Percentiles rank a stretch among this genome's conserved stretches.
phyloP scores from a whole-genome alignment of 148 eudicot genomes.

The Vaccinium macrocarpon region DNA sequence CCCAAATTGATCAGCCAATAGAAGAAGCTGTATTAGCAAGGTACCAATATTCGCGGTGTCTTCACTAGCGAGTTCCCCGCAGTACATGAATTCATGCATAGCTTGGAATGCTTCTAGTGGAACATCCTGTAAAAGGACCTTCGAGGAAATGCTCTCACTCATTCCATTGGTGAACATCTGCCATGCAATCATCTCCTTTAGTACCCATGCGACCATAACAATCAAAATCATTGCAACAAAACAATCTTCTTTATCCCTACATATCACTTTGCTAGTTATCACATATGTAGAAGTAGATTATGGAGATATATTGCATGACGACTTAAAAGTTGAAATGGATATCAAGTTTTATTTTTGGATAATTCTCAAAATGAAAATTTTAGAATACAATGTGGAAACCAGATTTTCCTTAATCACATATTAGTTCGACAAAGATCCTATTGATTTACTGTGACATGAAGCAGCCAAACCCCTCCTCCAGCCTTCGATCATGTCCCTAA shows the following conservation, averaged over 20 bases:
- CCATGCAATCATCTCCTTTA: constrained; percentile 23
- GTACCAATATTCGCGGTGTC: constrained; percentile 39
- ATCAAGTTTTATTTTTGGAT: not conserved
- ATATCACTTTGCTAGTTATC: not conserved
- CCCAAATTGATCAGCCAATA: constrained; percentile 82
- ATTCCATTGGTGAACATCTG: constrained; percentile 99
- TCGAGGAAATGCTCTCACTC: constrained; percentile 70
- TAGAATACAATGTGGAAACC: not conserved
- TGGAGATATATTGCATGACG: not conserved
- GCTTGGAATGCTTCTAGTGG: constrained; percentile 62
- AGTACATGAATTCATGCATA: constrained; percentile 78
- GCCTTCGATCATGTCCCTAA: not conserved
- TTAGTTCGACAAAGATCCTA: not conserved
- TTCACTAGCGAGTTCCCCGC: constrained; percentile 54
- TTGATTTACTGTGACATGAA: not conserved
- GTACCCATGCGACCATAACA: not conserved
- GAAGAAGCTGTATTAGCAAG: constrained; percentile 75
- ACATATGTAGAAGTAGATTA: not conserved
- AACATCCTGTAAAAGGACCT: constrained; percentile 62
- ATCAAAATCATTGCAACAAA: not conserved
- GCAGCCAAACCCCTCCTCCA: not conserved
- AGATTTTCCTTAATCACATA: not conserved
- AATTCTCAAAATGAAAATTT: not conserved
- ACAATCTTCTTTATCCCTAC: not conserved
- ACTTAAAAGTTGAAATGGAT: not conserved